These are phyloP conservation scores for Phytophthora sp. DNA, from an alignment of 352 stramenopile species.

Conservation along the genomic window DNA sequence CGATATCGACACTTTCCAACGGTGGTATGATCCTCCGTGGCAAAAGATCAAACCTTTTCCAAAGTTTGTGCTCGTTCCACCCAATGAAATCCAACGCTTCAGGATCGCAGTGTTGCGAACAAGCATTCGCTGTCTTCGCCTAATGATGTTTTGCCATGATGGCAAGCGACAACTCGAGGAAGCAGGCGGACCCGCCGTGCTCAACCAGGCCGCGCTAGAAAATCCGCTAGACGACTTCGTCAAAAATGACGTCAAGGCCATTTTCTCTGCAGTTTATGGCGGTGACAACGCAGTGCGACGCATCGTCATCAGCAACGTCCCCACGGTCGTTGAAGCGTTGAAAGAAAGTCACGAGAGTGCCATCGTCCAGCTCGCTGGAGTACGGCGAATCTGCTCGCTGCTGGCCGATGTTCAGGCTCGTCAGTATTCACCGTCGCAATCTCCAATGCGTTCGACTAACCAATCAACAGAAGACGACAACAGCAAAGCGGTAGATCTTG, in stretches of 20 bases:
- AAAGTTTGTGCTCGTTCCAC: conserved; percentile 48
- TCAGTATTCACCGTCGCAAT: conserved; percentile 30
- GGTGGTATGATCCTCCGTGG: conserved; percentile 72
- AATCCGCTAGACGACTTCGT: conserved; percentile 78
- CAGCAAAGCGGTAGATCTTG: conserved; percentile 7
- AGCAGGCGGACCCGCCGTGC: conserved; percentile 41
- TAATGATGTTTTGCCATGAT: conserved; percentile 68
- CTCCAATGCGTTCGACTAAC: conserved; percentile 10
- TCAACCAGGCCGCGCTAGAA: conserved; percentile 62
- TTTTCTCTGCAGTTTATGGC: conserved; percentile 72
- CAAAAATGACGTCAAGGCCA: conserved; percentile 75
- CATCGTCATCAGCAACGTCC: conserved; percentile 61
- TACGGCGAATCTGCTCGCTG: conserved; percentile 59
- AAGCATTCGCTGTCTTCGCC: conserved; percentile 63
- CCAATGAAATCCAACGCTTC: conserved; percentile 58
- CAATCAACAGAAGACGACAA: conserved; percentile 5
- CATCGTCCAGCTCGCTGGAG: conserved; percentile 64
- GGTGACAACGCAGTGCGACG: conserved; percentile 73
- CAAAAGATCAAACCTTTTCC: conserved; percentile 52
- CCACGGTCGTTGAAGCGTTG: conserved; percentile 68
- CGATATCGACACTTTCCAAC: conserved; percentile 54
- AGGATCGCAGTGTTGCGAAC: conserved; percentile 61
- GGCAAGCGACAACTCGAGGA: conserved; percentile 54
- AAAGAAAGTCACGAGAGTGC: conserved; percentile 61
- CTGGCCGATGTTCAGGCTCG: conserved; percentile 41